Evolutionary conservation across 176 grass and related monocot species (phyloP).

Genomic region (Lolium perenne): DNA sequence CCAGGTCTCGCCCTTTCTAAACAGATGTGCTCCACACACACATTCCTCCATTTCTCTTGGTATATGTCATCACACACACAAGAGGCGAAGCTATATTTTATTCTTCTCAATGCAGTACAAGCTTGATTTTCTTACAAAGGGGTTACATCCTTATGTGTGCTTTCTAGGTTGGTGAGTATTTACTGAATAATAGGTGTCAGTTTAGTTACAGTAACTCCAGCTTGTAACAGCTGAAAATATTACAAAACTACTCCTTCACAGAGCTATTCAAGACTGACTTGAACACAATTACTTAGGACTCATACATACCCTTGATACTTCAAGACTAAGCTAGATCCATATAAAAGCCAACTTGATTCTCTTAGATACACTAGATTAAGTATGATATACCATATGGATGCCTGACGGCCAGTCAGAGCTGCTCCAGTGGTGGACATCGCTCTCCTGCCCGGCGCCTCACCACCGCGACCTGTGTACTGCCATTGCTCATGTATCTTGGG

Average conservation of each 20-base stretch:
- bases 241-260: background rate
- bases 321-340: background rate
- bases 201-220: too few relatives aligned
- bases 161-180: background rate
- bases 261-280: background rate
- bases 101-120: background rate
- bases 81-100: background rate
- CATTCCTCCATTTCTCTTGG: background rate
- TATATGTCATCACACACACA: background rate
- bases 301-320: background rate
- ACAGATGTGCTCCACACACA: background rate
- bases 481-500: too few relatives aligned
- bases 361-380: background rate
- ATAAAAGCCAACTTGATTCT: background rate
- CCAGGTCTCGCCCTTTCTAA: conserved; percentile 2
- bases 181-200: background rate
- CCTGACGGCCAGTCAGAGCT: too few relatives aligned
- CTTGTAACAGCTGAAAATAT: background rate
- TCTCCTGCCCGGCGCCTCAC: too few relatives aligned
- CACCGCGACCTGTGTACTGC: too few relatives aligned
- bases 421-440: too few relatives aligned
- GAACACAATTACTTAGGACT: background rate
- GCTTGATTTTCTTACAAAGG: background rate
- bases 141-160: background rate
- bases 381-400: conserved; percentile 24